Evolutionary conservation across 371 early-diverging fungal genomes (phyloP).

Genomic region (Encephalitozoon cuniculi): DNA sequence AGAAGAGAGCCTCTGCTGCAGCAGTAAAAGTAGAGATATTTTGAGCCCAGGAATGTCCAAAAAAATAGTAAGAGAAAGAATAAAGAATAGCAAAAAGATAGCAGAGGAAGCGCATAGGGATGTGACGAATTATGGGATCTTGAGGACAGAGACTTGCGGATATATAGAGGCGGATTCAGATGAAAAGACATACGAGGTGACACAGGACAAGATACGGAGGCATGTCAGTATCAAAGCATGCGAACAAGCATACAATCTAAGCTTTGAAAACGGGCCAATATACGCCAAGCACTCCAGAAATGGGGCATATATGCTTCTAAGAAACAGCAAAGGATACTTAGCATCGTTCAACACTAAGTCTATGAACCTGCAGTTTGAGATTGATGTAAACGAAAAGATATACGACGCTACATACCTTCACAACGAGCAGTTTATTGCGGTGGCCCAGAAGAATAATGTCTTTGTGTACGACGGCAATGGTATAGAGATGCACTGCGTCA

Average conservation of each 20-base stretch:
- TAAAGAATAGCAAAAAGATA: conserved; percentile 30
- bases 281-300: conserved; percentile 75
- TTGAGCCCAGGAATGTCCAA: conserved; percentile 14
- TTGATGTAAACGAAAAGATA: conserved; percentile 74
- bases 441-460: conserved; percentile 83
- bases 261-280: conserved; percentile 76
- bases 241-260: conserved; percentile 73
- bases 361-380: conserved; percentile 72
- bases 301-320: conserved; percentile 66
- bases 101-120: conserved; percentile 17
- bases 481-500: conserved; percentile 79
- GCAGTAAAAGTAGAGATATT: not conserved
- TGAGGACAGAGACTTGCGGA: conserved; percentile 48
- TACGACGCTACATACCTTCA: conserved; percentile 74
- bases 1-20: not conserved
- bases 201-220: conserved; percentile 69
- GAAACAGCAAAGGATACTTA: conserved; percentile 77
- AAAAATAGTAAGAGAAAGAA: conserved; percentile 29
- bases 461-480: conserved; percentile 89
- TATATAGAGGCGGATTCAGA: conserved; percentile 68
- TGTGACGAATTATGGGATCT: conserved; percentile 29
- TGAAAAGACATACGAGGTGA: conserved; percentile 74
- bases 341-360: conserved; percentile 80
- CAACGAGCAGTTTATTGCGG: conserved; percentile 87
- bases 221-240: conserved; percentile 70